Conservation (phyloP, 257 asterid genomes). For the Paulownia fortunei region DNA sequence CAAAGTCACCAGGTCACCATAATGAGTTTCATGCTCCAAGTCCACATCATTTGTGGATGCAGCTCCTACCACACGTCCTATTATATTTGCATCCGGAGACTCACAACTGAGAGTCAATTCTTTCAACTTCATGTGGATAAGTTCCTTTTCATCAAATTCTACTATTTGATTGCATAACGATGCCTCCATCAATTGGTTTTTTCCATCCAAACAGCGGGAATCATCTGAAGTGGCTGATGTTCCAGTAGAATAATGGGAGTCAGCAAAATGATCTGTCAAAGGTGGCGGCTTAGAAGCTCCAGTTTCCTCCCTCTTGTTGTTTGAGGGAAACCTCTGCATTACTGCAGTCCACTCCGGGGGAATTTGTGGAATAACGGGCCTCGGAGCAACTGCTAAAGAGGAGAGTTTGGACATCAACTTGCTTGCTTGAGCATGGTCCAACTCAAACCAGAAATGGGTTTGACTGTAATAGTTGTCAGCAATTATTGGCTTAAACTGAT, state of each 20-base stretch:
- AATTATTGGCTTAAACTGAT: conserved; percentile 71
- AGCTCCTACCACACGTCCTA: conserved; percentile 37
- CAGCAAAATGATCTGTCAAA: conserved; percentile 34
- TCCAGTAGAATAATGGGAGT: conserved; percentile 40
- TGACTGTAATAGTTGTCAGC: conserved; percentile 68
- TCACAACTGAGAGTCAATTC: conserved; percentile 47
- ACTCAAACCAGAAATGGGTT: conserved; percentile 77
- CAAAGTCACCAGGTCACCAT: conserved; percentile 35
- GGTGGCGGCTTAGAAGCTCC: conserved; percentile 41
- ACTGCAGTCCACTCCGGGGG: conserved; percentile 31
- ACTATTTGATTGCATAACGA: conserved; percentile 32
- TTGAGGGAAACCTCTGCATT: conserved; percentile 29
- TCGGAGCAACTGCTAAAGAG: conserved; percentile 49
- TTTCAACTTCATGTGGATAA: conserved; percentile 58
- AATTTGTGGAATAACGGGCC: conserved; percentile 38
- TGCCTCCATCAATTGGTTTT: conserved; percentile 39
- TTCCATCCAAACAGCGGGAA: conserved; percentile 38
- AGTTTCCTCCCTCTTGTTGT: conserved; percentile 40
- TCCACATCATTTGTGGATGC: conserved; percentile 40
- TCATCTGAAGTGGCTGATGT: conserved; percentile 38
- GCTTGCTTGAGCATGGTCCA: conserved; percentile 81
- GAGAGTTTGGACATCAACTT: conserved; percentile 64
- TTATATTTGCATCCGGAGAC: conserved; percentile 31
- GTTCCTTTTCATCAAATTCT: conserved; percentile 47
- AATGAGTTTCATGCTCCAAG: conserved; percentile 41